Evolutionary conservation across 768 basidiomycete species (phyloP).

Genomic region (Leucogyrophana mollusca): DNA sequence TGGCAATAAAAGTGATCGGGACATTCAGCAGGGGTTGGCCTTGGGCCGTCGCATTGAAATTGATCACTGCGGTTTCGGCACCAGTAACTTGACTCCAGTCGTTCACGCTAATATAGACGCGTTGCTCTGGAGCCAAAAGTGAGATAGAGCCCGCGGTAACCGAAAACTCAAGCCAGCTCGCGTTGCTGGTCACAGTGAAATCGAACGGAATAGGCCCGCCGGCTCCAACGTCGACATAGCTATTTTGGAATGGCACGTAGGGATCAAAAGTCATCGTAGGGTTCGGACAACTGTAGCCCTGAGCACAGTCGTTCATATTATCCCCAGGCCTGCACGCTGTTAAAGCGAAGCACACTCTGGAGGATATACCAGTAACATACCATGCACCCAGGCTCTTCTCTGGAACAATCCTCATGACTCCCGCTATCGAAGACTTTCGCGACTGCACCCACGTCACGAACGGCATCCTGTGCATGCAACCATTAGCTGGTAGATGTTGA

Average conservation of each 20-base stretch:
- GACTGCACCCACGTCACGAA: too few species aligned
- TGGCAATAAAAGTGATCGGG: constrained; percentile 26
- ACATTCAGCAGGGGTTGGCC: constrained; percentile 32
- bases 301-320: constrained; percentile 55
- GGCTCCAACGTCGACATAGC: constrained; percentile 63
- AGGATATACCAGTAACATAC: constrained; percentile 25
- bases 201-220: constrained; percentile 59
- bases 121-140: constrained; percentile 43
- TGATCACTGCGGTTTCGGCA: constrained; percentile 39
- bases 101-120: constrained; percentile 41
- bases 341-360: too few species aligned
- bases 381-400: constrained; percentile 68
- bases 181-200: constrained; percentile 51
- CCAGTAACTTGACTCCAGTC: constrained; percentile 54
- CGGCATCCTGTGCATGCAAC: too few species aligned
- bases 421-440: too few species aligned
- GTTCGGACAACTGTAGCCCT: constrained; percentile 43
- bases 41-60: constrained; percentile 44
- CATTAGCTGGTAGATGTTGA: too few species aligned
- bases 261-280: constrained; percentile 55
- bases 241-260: constrained; percentile 50
- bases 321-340: constrained; percentile 56
- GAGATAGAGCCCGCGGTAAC: constrained; percentile 49
- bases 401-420: constrained; percentile 62
- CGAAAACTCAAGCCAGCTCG: constrained; percentile 48